Base-by-base conservation (phyloP, 2,329 filamentous ascomycete genomes). In the Fusarium sp. region DNA sequence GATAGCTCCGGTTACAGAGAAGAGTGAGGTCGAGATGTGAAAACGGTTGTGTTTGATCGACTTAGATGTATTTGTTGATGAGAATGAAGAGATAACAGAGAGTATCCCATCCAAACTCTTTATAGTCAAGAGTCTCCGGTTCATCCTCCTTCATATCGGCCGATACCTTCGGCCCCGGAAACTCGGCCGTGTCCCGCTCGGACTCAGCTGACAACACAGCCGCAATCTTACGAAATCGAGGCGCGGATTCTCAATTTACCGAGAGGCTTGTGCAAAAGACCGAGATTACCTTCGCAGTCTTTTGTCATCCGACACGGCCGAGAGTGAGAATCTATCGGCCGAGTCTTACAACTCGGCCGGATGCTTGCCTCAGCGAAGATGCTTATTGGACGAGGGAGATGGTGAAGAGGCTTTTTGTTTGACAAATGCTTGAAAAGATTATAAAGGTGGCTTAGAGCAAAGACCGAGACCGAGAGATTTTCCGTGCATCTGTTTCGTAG, bases 361-460 rank as follows among this genome's bases (percentile, higher is more conserved):
- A 32, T 33, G 0, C 1, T 11, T 3, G 1, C 17, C 47, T 32
- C 27, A 52, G 25, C 47, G 47, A 20, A 2, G 27, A 52, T 52
- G 47, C 2, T 63, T 15, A 73, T 73, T 73, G 63, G 71, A 52
- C 4, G 11, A 15, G 14, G 27, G 47, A 45, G 68, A 60, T 62
- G n/a, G 1, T 6, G 14, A 17, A 15, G 33, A 59, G 66, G 61
- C 40, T 54, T 32, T 25, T 37, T 47, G 22, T 35, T 33, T 58
- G 59, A 56, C 32, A 14, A 66, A 58, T 27, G 8, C 15, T 3
- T 6, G 14, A 32, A 47, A 37, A 3, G 17, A 33, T 59, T 32
- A 12, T 32, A 6, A 32, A 32, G 10, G 47, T 30, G 17, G 47
- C 38, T 62, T 60, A 38, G 4, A 3, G 2, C 54, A 71, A 68